Conservation (phyloP, 2,329 filamentous ascomycete genomes). For the Talaromyces funiculosus region DNA sequence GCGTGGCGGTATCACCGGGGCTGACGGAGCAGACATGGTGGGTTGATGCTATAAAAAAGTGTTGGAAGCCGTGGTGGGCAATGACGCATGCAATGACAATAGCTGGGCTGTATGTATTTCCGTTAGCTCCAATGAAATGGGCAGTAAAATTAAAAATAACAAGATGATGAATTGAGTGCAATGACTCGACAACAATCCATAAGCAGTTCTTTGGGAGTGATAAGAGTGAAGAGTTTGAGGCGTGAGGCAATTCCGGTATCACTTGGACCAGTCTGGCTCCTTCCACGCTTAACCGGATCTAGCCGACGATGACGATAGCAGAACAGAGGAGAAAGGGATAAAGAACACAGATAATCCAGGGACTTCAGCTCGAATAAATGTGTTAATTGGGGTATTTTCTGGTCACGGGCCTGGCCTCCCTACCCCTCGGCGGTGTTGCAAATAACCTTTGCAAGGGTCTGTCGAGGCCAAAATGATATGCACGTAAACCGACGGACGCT, state of each 20-base stretch:
- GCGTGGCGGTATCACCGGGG: conserved; percentile 58
- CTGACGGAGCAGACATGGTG: conserved; percentile 41
- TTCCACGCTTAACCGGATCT: conserved; percentile 14
- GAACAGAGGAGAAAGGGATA: neutral
- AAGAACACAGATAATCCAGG: neutral
- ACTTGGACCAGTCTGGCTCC: neutral
- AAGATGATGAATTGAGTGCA: neutral
- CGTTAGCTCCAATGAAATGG: neutral
- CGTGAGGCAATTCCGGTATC: conserved; percentile 10
- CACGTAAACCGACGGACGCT: conserved; percentile 5
- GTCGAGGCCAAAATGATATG: neutral
- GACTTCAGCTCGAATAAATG: neutral
- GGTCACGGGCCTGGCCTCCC: conserved; percentile 1
- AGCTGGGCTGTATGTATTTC: neutral
- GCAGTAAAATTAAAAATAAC: neutral
- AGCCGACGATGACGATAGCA: conserved; percentile 14
- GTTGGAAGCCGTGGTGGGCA: conserved; percentile 13
- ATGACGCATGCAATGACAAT: conserved; percentile 6
- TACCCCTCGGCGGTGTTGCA: neutral
- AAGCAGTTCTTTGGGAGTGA: neutral
- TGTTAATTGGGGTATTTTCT: neutral
- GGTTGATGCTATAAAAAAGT: conserved; percentile 11
- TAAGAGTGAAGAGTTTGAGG: neutral
- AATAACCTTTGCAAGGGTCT: neutral
- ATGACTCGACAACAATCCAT: neutral